A percentile compares a stretch with the other conserved stretches of the same genome.
Evolutionary conservation across 2,329 filamentous ascomycete species (phyloP).

Genomic region (Graphilbum ipis-grandicollis): DNA sequence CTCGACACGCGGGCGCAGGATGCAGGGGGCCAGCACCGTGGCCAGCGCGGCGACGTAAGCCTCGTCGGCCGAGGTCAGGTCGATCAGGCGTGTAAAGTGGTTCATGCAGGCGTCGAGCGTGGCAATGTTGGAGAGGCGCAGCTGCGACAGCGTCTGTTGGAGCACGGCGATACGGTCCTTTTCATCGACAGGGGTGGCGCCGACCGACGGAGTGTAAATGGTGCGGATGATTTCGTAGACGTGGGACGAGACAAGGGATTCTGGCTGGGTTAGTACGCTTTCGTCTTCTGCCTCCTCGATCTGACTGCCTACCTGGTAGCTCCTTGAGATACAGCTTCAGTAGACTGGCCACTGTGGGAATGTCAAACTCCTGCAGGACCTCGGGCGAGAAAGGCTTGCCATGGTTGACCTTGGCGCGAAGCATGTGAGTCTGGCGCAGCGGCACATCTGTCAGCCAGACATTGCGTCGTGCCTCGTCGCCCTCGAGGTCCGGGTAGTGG

Average conservation of each 20-base stretch:
- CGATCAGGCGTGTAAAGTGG: constrained; percentile 91
- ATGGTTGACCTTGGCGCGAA: constrained; percentile 71
- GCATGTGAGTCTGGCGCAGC: constrained; percentile 64
- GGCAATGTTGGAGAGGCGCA: constrained; percentile 91
- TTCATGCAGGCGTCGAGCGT: constrained; percentile 98
- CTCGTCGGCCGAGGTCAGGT: constrained; percentile 91
- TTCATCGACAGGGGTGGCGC: constrained; percentile 48
- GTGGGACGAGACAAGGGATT: constrained; percentile 95
- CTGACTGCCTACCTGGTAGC: constrained; percentile 50
- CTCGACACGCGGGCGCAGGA: constrained; percentile 73
- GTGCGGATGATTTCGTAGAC: constrained; percentile 98
- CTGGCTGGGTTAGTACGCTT: constrained; percentile 23
- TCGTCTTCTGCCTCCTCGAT: background rate
- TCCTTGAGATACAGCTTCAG: constrained; percentile 91
- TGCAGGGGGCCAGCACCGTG: constrained; percentile 60
- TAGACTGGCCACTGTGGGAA: constrained; percentile 82
- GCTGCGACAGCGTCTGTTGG: constrained; percentile 86
- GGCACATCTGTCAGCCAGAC: constrained; percentile 95
- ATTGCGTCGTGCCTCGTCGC: constrained; percentile 76
- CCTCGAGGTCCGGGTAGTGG: constrained; percentile 93
- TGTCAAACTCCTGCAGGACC: constrained; percentile 71
- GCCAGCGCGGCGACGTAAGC: constrained; percentile 62
- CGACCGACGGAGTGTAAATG: constrained; percentile 71
- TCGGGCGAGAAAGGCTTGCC: constrained; percentile 65
- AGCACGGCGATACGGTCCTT: constrained; percentile 73